A percentile compares a stretch with the other conserved stretches of the same genome.
Evolutionary conservation across 2,329 filamentous ascomycete genomes (phyloP).

Genomic region (Apiospora saccharicola): DNA sequence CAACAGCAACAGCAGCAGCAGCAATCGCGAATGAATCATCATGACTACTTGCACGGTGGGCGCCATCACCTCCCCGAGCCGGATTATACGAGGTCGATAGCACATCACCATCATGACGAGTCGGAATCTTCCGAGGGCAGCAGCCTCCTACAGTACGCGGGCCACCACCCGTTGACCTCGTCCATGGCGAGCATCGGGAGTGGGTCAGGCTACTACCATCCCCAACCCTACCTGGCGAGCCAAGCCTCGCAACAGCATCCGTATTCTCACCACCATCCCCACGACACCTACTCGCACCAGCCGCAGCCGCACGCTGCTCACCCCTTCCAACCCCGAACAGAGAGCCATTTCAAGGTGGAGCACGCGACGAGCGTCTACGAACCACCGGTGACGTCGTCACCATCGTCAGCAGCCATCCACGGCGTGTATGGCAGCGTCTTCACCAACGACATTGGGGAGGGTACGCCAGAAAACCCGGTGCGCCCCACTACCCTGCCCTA

Average conservation of each 20-base stretch:
- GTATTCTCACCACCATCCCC: not conserved
- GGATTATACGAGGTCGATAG: not conserved
- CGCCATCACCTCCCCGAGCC: not conserved
- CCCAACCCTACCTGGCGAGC: constrained; percentile 3
- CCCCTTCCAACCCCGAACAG: not conserved
- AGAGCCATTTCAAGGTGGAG: constrained; percentile 14
- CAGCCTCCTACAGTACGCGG: constrained; percentile 2
- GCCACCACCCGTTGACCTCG: not conserved
- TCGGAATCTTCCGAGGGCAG: constrained; percentile 1
- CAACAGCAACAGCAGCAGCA: not conserved
- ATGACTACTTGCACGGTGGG: not conserved
- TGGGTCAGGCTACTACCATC: not conserved
- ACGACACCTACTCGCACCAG: not conserved
- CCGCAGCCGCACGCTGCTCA: not conserved
- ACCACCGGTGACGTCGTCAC: constrained; percentile 4
- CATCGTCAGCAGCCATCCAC: not conserved
- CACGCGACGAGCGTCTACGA: constrained; percentile 21
- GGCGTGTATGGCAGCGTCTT: constrained; percentile 18
- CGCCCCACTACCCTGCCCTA: constrained; percentile 23
- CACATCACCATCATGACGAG: not conserved
- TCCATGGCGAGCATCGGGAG: constrained; percentile 7
- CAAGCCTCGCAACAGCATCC: constrained; percentile 13
- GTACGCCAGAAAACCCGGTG: constrained; percentile 14
- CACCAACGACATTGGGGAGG: constrained; percentile 16
- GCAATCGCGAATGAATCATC: not conserved